Conservation (phyloP, 2,329 filamentous ascomycete species). For the Paecilomyces fulvus region DNA sequence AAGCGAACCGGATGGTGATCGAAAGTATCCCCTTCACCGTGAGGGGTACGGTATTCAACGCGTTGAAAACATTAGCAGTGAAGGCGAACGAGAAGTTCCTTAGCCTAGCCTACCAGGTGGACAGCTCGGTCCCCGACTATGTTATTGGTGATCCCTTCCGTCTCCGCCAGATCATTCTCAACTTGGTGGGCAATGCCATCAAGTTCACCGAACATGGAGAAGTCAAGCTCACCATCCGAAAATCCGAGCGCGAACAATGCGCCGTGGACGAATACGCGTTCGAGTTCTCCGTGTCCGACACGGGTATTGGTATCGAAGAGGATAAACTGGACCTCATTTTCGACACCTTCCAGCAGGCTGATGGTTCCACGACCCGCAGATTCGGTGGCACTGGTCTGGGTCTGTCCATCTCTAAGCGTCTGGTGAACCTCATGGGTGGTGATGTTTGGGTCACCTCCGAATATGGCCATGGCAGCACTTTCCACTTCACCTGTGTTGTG, state of each 20-base stretch:
- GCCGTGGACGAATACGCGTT: conserved; percentile 72
- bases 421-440: conserved; percentile 90
- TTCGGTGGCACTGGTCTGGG: conserved; percentile 90
- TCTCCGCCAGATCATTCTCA: conserved; percentile 86
- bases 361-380: conserved; percentile 88
- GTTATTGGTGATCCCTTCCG: conserved; percentile 91
- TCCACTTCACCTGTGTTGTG: conserved; percentile 87
- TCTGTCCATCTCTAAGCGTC: conserved; percentile 85
- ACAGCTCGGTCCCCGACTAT: conserved; percentile 82
- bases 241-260: conserved; percentile 50
- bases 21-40: conserved; percentile 92
- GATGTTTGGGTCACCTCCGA: conserved; percentile 89
- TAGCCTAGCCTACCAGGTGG: conserved; percentile 81
- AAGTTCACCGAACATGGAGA: conserved; percentile 94
- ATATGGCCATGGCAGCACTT: conserved; percentile 78
- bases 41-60: conserved; percentile 86
- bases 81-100: conserved; percentile 93
- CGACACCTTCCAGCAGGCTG: conserved; percentile 94
- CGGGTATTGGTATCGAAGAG: conserved; percentile 84
- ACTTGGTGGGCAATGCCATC: conserved; percentile 91
- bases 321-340: conserved; percentile 94
- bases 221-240: conserved; percentile 76
- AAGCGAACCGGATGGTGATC: conserved; percentile 91
- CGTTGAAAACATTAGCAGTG: conserved; percentile 85
- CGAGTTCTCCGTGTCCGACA: conserved; percentile 87